Conservation (phyloP, 148 eudicot species). For the Cornus suecica region DNA sequence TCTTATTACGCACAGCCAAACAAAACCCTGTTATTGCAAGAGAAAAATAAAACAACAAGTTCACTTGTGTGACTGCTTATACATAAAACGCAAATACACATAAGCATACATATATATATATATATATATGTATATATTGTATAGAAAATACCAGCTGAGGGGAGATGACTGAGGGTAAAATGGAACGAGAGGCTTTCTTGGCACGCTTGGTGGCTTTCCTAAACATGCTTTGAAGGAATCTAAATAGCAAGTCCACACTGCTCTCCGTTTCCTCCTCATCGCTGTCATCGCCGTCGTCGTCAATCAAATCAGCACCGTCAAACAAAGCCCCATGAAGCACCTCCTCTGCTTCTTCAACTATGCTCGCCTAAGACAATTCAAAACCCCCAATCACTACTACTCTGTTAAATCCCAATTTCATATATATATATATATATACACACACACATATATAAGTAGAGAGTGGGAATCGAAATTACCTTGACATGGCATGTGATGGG, state of each 20-base stretch:
- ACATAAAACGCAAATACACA: background rate
- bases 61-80: background rate
- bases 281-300: conserved; percentile 12
- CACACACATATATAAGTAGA: too few species aligned
- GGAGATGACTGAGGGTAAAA: conserved; percentile 19
- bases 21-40: background rate
- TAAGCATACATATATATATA: background rate
- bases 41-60: background rate
- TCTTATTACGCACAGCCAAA: background rate
- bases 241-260: conserved; percentile 24
- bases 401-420: background rate
- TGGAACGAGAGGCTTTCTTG: conserved; percentile 25
- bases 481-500: background rate
- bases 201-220: conserved; percentile 22
- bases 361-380: background rate
- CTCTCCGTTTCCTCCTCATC: conserved; percentile 23
- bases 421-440: too few species aligned
- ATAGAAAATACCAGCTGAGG: conserved; percentile 21
- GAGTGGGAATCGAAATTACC: background rate
- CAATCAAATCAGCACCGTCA: background rate
- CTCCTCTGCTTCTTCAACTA: conserved; percentile 14
- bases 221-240: conserved; percentile 24
- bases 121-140: background rate
- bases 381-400: background rate
- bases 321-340: conserved; percentile 11